Conservation (phyloP, 208 protist genomes). For the Herpetomonas tarakana region DNA sequence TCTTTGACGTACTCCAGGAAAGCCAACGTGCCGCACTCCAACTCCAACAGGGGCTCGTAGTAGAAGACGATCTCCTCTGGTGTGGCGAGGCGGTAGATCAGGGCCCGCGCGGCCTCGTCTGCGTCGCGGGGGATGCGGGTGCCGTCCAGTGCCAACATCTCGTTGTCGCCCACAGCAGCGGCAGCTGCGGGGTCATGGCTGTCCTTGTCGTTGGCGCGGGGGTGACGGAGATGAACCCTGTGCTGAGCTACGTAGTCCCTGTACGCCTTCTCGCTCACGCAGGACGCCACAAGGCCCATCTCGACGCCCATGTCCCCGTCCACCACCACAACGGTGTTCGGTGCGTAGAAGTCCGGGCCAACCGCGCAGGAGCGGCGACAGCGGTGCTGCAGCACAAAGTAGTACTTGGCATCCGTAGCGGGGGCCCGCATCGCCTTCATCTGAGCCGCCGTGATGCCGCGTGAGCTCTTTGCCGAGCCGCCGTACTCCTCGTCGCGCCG, state of each 20-base stretch:
- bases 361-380: slow-evolving; percentile 39
- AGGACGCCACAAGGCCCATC: slow-evolving; percentile 26
- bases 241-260: too few relatives aligned
- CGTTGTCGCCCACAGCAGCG: neutral
- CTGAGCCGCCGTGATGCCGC: neutral
- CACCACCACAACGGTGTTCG: slow-evolving; percentile 51
- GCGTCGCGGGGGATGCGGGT: slow-evolving; percentile 8
- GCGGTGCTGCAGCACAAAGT: slow-evolving; percentile 53
- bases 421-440: neutral
- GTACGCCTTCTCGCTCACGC: neutral
- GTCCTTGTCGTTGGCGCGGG: neutral
- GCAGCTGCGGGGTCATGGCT: neutral
- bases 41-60: slow-evolving; percentile 11
- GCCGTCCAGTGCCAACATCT: neutral
- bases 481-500: too few relatives aligned
- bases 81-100: slow-evolving; percentile 29
- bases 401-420: slow-evolving; percentile 27
- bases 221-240: too few relatives aligned
- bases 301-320: slow-evolving; percentile 82
- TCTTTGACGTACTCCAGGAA: slow-evolving; percentile 16
- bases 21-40: slow-evolving; percentile 29
- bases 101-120: slow-evolving; percentile 18
- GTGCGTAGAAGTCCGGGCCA: slow-evolving; percentile 13
- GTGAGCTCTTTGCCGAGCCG: too few relatives aligned
- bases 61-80: slow-evolving; percentile 15